Percentiles rank a stretch among this genome's conserved stretches.
These are phyloP conservation scores for Chrysoporthe puriensis DNA, from an alignment of 2,329 filamentous ascomycete species.

Conservation along the genomic window DNA sequence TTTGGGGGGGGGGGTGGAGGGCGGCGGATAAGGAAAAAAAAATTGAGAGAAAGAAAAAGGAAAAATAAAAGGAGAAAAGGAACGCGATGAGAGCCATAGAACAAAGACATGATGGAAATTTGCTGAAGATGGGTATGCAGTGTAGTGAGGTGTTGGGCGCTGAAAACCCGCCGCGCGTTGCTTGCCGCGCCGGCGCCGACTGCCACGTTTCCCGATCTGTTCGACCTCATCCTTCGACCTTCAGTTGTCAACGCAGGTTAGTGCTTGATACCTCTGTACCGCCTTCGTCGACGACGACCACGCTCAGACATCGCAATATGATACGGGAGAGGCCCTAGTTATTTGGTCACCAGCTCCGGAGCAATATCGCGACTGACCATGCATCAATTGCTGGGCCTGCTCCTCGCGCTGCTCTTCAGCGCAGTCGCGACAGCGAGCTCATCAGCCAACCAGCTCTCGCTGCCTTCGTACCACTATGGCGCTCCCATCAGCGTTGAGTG, in stretches of 20 bases:
- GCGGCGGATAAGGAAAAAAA: too few relatives aligned
- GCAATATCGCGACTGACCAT: constrained; percentile 21
- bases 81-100: too few relatives aligned
- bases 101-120: too few relatives aligned
- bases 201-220: constrained; percentile 7
- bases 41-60: too few relatives aligned
- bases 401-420: constrained; percentile 22
- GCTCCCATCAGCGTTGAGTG: constrained; percentile 72
- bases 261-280: not conserved
- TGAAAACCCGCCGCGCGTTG: not conserved
- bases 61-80: too few relatives aligned
- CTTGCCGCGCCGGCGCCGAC: not conserved
- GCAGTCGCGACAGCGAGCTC: constrained; percentile 10
- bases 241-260: not conserved
- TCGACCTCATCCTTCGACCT: not conserved
- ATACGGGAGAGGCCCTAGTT: constrained; percentile 9
- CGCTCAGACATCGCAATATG: constrained; percentile 20
- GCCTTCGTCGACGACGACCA: not conserved
- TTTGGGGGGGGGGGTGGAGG: too few relatives aligned
- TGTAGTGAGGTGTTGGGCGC: not conserved
- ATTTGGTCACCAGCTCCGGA: constrained; percentile 18
- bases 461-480: constrained; percentile 68
- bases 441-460: constrained; percentile 43
- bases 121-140: too few relatives aligned
- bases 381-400: constrained; percentile 18